Conservation (phyloP, 1,139 yeast genomes). For the Spencermartinsiella ligniputridi region DNA sequence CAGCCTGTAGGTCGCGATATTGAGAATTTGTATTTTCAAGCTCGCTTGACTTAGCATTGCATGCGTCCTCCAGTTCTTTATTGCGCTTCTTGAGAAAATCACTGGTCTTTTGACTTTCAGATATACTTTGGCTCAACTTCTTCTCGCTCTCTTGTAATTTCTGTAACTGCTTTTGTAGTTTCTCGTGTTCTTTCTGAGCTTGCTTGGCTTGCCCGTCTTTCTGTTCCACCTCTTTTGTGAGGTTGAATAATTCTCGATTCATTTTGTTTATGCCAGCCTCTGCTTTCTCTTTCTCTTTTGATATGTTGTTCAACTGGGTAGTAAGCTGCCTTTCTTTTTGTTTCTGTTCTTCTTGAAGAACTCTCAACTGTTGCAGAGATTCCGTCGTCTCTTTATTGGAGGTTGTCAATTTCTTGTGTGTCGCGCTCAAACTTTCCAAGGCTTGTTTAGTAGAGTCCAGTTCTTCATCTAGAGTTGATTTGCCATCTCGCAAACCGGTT, state of each 20-base stretch:
- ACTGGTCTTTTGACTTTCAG: constrained; percentile 14
- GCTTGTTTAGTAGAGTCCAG: constrained; percentile 15
- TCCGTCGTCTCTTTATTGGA: constrained; percentile 13
- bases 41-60: constrained; percentile 16
- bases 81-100: constrained; percentile 1
- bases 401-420: constrained; percentile 13
- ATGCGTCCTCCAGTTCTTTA: constrained; percentile 18
- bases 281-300: constrained; percentile 57
- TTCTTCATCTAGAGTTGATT: constrained; percentile 6
- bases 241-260: constrained; percentile 73
- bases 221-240: constrained; percentile 57
- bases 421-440: not conserved
- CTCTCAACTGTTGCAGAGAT: constrained; percentile 18
- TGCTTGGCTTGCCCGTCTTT: constrained; percentile 43
- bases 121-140: constrained; percentile 11
- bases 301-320: constrained; percentile 38
- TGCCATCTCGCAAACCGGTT: constrained; percentile 8
- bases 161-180: constrained; percentile 20
- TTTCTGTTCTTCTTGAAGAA: constrained; percentile 26
- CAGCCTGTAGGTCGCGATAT: constrained; percentile 20
- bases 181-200: constrained; percentile 22
- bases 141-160: constrained; percentile 11
- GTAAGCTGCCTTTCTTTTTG: constrained; percentile 36
- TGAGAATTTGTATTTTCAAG: constrained; percentile 10
- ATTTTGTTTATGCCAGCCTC: constrained; percentile 88